Conservation (phyloP, 495 filamentous ascomycete genomes). For the Achaetomiella virescens region DNA sequence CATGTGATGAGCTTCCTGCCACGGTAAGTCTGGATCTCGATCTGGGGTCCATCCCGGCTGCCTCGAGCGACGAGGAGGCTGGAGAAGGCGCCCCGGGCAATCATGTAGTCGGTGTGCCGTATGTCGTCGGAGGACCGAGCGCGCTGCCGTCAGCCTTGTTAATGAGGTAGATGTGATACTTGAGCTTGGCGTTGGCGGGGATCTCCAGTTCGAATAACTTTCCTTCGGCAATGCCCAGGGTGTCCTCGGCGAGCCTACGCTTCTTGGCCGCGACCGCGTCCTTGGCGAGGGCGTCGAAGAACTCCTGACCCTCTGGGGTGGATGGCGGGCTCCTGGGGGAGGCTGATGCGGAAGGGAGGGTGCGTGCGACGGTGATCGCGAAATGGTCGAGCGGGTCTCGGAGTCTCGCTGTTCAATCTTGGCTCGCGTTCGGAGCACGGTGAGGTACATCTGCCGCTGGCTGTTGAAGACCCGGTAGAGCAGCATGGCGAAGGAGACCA, state of each 20-base stretch:
- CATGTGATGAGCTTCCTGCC: constrained; percentile 1
- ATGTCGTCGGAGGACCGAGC: constrained; percentile 2
- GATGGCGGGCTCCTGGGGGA: not conserved
- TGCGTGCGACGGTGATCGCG: not conserved
- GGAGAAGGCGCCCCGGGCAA: constrained; percentile 11
- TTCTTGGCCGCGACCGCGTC: constrained; percentile 10
- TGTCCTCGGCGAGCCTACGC: constrained; percentile 6
- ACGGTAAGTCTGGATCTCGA: constrained; percentile 13
- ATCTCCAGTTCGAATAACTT: constrained; percentile 13
- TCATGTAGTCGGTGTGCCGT: constrained; percentile 11
- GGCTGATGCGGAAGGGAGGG: not conserved
- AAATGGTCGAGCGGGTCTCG: not conserved
- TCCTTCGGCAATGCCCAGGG: not conserved
- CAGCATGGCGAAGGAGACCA: constrained; percentile 13
- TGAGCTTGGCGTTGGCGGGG: constrained; percentile 17
- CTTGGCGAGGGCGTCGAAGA: constrained; percentile 13
- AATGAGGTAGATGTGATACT: constrained; percentile 18
- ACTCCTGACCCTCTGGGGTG: not conserved
- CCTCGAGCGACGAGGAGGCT: constrained; percentile 11
- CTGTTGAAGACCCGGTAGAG: constrained; percentile 9
- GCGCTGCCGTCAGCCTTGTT: constrained; percentile 11
- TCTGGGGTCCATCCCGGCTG: constrained; percentile 6
- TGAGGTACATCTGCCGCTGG: not conserved
- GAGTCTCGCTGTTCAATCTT: not conserved
- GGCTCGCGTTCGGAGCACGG: not conserved